Percentiles rank a stretch among this genome's conserved stretches.
Evolutionary conservation across 352 stramenopile genomes (phyloP).

Genomic region (Halophytophthora batemanensis): DNA sequence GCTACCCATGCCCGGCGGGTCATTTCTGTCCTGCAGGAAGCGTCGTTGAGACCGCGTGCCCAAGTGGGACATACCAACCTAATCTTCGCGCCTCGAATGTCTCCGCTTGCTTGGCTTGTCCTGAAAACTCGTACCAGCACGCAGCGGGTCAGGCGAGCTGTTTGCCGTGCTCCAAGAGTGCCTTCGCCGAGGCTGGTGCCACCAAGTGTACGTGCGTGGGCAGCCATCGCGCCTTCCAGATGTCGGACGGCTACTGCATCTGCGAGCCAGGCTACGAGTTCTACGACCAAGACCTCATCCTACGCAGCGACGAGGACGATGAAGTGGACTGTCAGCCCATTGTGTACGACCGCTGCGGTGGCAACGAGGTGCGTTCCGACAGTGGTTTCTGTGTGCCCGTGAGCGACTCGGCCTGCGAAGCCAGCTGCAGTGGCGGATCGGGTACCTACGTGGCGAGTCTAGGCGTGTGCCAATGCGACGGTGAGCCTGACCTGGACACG

Average conservation of each 20-base stretch:
- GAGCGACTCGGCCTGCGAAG: slow-evolving; percentile 39
- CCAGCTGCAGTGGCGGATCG: slow-evolving; percentile 62
- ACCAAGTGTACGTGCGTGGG: slow-evolving; percentile 82
- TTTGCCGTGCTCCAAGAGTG: slow-evolving; percentile 85
- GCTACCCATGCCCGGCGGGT: slow-evolving; percentile 81
- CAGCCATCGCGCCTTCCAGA: slow-evolving; percentile 89
- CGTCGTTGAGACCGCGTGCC: slow-evolving; percentile 56
- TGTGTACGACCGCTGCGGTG: slow-evolving; percentile 84
- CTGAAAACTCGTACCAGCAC: slow-evolving; percentile 80
- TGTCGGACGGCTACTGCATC: slow-evolving; percentile 89
- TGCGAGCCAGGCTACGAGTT: slow-evolving; percentile 91
- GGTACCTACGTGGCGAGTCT: slow-evolving; percentile 75
- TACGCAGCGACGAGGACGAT: slow-evolving; percentile 80
- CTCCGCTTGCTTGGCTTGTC: slow-evolving; percentile 64
- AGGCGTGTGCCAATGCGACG: slow-evolving; percentile 87
- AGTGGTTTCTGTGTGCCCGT: slow-evolving; percentile 60
- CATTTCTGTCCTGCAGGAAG: slow-evolving; percentile 71
- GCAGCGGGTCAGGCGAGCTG: slow-evolving; percentile 58
- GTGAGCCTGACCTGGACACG: slow-evolving; percentile 63
- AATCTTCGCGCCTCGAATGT: slow-evolving; percentile 34
- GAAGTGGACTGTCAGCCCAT: slow-evolving; percentile 90
- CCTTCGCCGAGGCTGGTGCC: slow-evolving; percentile 48
- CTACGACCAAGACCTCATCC: slow-evolving; percentile 84
- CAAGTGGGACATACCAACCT: slow-evolving; percentile 77
- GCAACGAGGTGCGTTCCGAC: slow-evolving; percentile 71